Evolutionary conservation across 2,329 filamentous ascomycete species (phyloP), one percentile per base, ranked within the genome.

Genomic region (Alternaria sp.): DNA sequence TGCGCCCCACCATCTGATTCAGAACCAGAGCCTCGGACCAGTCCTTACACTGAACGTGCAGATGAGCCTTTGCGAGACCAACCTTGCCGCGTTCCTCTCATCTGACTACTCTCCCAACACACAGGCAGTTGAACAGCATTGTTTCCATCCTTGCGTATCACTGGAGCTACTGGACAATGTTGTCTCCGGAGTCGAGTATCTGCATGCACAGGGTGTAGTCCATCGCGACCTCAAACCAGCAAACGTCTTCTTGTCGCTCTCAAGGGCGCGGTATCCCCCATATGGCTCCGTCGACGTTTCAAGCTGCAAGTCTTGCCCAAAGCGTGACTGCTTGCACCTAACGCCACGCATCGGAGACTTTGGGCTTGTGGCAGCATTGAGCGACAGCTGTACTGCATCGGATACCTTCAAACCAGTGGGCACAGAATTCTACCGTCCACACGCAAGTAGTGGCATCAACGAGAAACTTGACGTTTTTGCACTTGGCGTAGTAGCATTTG

Each of bases 201-300:
- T 91, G 2, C 89, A 91, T 66, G 77, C 80, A 0, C 82, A 87
- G 59, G 82, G 82, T 6, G 85, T 91, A 48, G 83, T 90, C 0
- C 89, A 91, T 67, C 85, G 88, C 9, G 89, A 91, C 68, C 80
- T 91, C 22, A 91, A 91, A 68, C 89, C 89, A 0, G 86, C 85
- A 3, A 91, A 91, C 65, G 86, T 91, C 28, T 90, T 91, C 74
- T 78, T 91, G 0, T 85, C 85, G 3, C 71, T 82, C n/a, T 75
- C 80, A 18, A 75, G 69, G 4, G 71, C 75, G 28, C 73, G 63
- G 24, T 64, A 67, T 12, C 71, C 70, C 44, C 78, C 79, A 1
- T 74, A 81, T 4, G 82, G 84, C 18, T 82, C 79, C 20, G 78
- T 84, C n/a, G 77, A 85, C 43, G 68, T 84, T 1, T 77, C 79